Conservation (phyloP, 257 asterid species). For the Fraxinus excelsior region DNA sequence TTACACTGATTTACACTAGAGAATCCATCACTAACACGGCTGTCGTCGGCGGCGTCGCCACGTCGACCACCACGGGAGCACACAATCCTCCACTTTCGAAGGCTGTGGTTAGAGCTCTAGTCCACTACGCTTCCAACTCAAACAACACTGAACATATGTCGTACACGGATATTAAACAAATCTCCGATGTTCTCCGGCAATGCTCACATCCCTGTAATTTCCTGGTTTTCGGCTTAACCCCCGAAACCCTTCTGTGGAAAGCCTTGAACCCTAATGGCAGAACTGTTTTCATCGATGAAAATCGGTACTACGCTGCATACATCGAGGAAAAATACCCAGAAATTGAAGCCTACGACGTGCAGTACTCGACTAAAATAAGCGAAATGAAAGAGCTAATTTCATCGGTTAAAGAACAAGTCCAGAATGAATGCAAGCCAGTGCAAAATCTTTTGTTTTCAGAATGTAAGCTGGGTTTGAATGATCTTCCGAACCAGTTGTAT, state of each 20-base stretch:
- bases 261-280: constrained; percentile 53
- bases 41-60: constrained; percentile 27
- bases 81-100: constrained; percentile 30
- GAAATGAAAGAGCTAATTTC: constrained; percentile 51
- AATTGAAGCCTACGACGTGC: constrained; percentile 64
- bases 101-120: constrained; percentile 44
- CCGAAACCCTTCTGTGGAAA: constrained; percentile 62
- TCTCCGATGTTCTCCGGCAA: constrained; percentile 51
- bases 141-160: constrained; percentile 53
- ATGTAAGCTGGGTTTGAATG: constrained; percentile 58
- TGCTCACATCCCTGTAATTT: constrained; percentile 61
- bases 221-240: constrained; percentile 59
- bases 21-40: constrained; percentile 47
- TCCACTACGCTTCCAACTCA: constrained; percentile 59
- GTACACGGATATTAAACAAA: constrained; percentile 49
- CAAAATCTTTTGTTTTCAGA: constrained; percentile 63
- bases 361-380: constrained; percentile 55
- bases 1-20: constrained; percentile 75
- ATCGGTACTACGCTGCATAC: constrained; percentile 55
- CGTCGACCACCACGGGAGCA: constrained; percentile 30
- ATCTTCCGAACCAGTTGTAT: constrained; percentile 59
- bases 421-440: constrained; percentile 59
- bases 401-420: constrained; percentile 39
- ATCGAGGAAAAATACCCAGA: constrained; percentile 60
- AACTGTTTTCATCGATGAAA: constrained; percentile 64